A percentile compares a stretch with the other conserved stretches of the same genome.
phyloP scores from a whole-genome alignment of 306 rosid species.

The Pterocarpus macrocarpus region DNA sequence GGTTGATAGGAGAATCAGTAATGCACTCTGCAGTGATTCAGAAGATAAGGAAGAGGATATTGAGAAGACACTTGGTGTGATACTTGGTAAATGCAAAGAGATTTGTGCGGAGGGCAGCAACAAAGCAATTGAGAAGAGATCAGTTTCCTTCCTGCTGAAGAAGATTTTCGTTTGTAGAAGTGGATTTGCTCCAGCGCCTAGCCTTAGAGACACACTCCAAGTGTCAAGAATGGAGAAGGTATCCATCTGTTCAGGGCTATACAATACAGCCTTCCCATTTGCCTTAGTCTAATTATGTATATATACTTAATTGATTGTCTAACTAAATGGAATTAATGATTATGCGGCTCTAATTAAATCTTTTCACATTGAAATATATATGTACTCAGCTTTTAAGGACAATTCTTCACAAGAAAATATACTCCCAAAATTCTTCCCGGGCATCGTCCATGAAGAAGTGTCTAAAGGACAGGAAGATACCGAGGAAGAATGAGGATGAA shows the following conservation, averaged over 20 bases:
- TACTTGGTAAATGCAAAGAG: constrained; percentile 83
- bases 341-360: too few relatives aligned
- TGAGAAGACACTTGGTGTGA: constrained; percentile 86
- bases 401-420: constrained; percentile 84
- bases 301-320: too few relatives aligned
- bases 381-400: constrained; percentile 77
- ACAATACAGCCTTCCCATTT: background rate
- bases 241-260: background rate
- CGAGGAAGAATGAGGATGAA: constrained; percentile 55
- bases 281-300: background rate
- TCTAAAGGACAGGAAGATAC: constrained; percentile 63
- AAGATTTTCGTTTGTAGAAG: constrained; percentile 86
- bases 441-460: constrained; percentile 64
- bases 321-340: too few relatives aligned
- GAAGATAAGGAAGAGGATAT: constrained; percentile 78
- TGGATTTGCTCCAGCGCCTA: constrained; percentile 90
- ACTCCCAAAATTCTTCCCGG: constrained; percentile 62
- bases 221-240: constrained; percentile 99
- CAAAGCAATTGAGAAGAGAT: constrained; percentile 81
- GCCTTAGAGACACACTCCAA: constrained; percentile 81
- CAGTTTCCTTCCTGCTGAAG: constrained; percentile 85
- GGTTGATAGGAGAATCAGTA: constrained; percentile 86
- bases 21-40: constrained; percentile 60
- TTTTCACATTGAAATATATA: too few relatives aligned
- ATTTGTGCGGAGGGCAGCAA: constrained; percentile 69